Base-by-base conservation (phyloP, 495 filamentous ascomycete genomes). In the Aspergillus ellipticus region DNA sequence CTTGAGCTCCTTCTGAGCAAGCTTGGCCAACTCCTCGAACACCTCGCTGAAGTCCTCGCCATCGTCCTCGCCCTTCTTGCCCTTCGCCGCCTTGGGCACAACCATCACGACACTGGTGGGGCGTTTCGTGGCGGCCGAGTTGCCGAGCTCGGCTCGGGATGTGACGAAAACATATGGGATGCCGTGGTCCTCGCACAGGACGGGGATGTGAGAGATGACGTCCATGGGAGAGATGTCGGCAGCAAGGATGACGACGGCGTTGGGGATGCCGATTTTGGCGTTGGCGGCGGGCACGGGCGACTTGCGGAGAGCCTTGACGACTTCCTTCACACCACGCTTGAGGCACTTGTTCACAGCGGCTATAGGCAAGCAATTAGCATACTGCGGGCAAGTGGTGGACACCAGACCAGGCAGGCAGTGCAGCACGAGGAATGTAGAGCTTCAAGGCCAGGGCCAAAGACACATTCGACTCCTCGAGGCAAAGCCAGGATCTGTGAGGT, bases 161-260 rank as follows among this genome's bases (percentile, higher is more conserved):
- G 84, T 80, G 56, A 97, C 87, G 73, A 90, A 99, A 61, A 97
- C 78, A 74, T 97, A 99, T 4, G 92, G 93, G 50, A 96, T 87
- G 66, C 86, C 86, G 79, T 96, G 92, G 74, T 97, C 92, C 75
- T 99, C 94, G 81, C 95, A 97, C 42, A 97, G 85, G 15, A 97
- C 88, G 51, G 94, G 94, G 61, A 99, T 88, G 74, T 97, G 94
- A 47, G 89, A 92, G 75, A 97, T 96, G 63, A 97, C 92, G 67
- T 97, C 92, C 87, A 92, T 89, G 55, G 94, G 94, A 20, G 88
- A 94, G 79, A 97, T 97, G 69, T 99, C 94, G 52, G 89, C 94
- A 28, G 95, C 94, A 51, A 99, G 86, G 69, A 99, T 78, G 61
- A 95, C 89, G 61, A 99, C 80, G 61, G 85, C 90, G 49, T 80